phyloP scores from a whole-genome alignment of 768 basidiomycete species.

The Lactarius deliciosus region DNA sequence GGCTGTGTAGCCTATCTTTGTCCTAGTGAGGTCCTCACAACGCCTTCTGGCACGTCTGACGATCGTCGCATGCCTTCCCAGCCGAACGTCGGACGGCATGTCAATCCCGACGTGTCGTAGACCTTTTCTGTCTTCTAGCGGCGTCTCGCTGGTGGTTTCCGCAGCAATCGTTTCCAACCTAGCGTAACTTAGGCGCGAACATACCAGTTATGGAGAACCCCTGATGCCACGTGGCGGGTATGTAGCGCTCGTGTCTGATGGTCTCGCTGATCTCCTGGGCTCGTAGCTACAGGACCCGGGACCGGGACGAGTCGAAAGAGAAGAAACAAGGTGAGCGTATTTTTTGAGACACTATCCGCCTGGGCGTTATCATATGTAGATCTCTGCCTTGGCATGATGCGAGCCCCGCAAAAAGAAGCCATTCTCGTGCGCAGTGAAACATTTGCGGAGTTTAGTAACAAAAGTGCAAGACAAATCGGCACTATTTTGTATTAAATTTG shows the following conservation, averaged over 20 bases:
- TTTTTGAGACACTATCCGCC: not conserved
- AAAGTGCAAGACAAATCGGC: not conserved
- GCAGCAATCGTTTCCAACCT: not conserved
- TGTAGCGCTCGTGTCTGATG: not conserved
- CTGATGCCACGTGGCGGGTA: not conserved
- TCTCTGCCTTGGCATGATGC: not conserved
- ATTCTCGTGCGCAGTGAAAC: not conserved
- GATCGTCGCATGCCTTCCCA: not conserved
- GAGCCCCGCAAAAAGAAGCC: not conserved
- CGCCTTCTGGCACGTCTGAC: not conserved
- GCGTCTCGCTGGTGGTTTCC: not conserved
- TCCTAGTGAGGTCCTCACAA: slow-evolving; percentile 7
- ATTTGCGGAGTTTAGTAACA: not conserved
- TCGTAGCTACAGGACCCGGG: not conserved
- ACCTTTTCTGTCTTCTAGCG: not conserved
- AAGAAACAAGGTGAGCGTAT: not conserved
- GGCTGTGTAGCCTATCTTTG: slow-evolving; percentile 7
- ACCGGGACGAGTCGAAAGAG: not conserved
- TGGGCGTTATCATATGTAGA: not conserved
- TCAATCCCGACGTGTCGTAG: not conserved
- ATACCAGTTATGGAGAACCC: not conserved
- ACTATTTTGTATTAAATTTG: not conserved
- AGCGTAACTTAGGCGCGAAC: not conserved
- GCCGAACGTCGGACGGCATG: slow-evolving; percentile 15
- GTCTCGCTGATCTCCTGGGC: not conserved